Evolutionary conservation across 2,329 filamentous ascomycete genomes (phyloP).

Genomic region (Colletotrichum simmondsii): DNA sequence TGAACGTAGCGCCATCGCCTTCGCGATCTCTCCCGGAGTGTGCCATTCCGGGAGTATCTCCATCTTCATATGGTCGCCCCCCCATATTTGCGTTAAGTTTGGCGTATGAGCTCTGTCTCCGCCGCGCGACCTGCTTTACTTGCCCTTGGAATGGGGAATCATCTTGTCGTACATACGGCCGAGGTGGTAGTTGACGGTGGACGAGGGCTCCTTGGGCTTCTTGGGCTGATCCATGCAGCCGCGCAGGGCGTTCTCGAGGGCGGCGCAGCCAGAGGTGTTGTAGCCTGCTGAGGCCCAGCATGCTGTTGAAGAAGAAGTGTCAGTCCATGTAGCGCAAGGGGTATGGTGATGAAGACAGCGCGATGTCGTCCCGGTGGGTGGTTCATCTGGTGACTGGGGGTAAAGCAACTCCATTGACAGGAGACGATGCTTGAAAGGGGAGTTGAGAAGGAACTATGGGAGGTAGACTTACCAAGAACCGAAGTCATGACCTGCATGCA

Average conservation of each 20-base stretch:
- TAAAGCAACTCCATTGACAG: not conserved
- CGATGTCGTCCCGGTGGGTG: not conserved
- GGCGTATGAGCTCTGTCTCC: no score
- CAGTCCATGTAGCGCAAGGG: not conserved
- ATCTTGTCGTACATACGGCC: constrained; percentile 73
- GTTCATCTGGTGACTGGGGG: not conserved
- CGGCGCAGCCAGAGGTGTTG: constrained; percentile 67
- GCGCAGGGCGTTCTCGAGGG: constrained; percentile 69
- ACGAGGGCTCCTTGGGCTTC: constrained; percentile 61
- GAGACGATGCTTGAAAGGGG: not conserved
- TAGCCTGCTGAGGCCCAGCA: constrained; percentile 87
- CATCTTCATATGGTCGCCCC: not conserved
- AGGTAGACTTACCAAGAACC: constrained; percentile 61
- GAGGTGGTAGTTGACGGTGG: constrained; percentile 94
- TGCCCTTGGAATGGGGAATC: constrained; percentile 23
- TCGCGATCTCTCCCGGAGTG: not conserved
- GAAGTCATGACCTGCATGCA: constrained; percentile 68
- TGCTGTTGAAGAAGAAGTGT: constrained; percentile 57
- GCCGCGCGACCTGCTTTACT: not conserved
- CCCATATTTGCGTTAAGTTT: not conserved
- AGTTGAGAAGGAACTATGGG: constrained; percentile 32
- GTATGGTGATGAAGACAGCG: not conserved
- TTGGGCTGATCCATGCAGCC: constrained; percentile 83
- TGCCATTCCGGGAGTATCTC: not conserved
- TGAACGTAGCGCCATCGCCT: not conserved